Conservation (phyloP, 106 monocot species). For the Dendrobium chrysotoxum region DNA sequence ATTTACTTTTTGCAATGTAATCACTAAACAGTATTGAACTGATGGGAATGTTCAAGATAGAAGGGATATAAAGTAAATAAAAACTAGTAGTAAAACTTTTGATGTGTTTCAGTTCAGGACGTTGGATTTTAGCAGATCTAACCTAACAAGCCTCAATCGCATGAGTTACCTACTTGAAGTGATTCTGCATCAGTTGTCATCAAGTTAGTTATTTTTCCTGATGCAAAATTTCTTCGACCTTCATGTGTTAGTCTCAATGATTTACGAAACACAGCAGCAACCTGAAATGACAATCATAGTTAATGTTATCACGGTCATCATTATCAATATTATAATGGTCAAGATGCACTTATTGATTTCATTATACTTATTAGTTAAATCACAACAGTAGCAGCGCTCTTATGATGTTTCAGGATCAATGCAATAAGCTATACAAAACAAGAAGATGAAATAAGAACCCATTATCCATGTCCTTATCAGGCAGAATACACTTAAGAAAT, state of each 20-base stretch:
- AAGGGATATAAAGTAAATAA: not conserved
- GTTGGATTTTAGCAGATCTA: not conserved
- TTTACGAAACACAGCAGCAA: constrained; percentile 97
- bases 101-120: not conserved
- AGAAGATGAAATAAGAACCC: not conserved
- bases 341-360: not conserved
- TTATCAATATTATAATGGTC: constrained; percentile 3
- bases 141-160: not conserved
- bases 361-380: not conserved
- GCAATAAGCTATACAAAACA: not conserved
- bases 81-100: not conserved
- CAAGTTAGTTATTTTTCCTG: constrained; percentile 98
- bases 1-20: not conserved
- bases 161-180: constrained; percentile 46
- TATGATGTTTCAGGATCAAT: not conserved
- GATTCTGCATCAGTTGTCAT: constrained; percentile 97
- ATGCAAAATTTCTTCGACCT: constrained; percentile 68
- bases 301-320: not conserved
- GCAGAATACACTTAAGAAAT: not conserved
- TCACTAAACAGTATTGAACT: not conserved
- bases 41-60: not conserved
- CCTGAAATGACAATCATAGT: constrained; percentile 29
- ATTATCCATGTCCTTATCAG: not conserved
- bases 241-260: constrained; percentile 89
- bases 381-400: not conserved